A percentile compares a stretch with the other conserved stretches of the same genome.
Evolutionary conservation across 352 stramenopile species (phyloP).

Genomic region (Globisporangium nagaii): DNA sequence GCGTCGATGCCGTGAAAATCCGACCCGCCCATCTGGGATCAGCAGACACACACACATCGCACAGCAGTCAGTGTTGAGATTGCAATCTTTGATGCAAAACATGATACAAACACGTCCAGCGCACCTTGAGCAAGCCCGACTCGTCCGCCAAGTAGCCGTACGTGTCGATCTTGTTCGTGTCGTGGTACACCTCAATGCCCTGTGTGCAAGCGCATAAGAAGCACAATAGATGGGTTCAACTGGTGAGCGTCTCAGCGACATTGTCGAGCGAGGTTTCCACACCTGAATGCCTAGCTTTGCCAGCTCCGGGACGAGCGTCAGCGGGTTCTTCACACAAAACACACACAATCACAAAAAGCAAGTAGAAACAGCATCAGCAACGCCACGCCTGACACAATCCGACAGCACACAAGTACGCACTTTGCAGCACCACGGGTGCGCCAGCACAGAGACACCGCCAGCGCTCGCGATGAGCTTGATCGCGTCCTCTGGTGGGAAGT

Average conservation of each 20-base stretch:
- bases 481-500: conserved; percentile 81
- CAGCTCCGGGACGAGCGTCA: conserved; percentile 61
- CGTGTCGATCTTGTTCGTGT: conserved; percentile 76
- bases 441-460: conserved; percentile 76
- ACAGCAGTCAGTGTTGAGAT: not conserved
- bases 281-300: conserved; percentile 75
- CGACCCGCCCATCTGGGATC: conserved; percentile 60
- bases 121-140: conserved; percentile 61
- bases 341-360: not conserved
- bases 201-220: conserved; percentile 11
- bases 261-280: not conserved
- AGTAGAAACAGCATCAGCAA: not conserved
- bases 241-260: too few relatives aligned
- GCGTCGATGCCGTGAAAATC: conserved; percentile 82
- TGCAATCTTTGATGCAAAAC: not conserved
- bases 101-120: not conserved
- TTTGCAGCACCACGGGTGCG: conserved; percentile 84
- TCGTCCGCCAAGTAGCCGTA: conserved; percentile 74
- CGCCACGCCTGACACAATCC: not conserved
- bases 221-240: too few relatives aligned
- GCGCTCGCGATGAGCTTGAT: conserved; percentile 83
- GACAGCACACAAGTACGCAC: conserved; percentile 12
- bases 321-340: conserved; percentile 36
- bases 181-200: conserved; percentile 81
- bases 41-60: not conserved